A percentile compares a stretch with the other conserved stretches of the same genome.
Evolutionary conservation across 805 yeast genomes (phyloP).

Genomic region (Candida vaughaniae): DNA sequence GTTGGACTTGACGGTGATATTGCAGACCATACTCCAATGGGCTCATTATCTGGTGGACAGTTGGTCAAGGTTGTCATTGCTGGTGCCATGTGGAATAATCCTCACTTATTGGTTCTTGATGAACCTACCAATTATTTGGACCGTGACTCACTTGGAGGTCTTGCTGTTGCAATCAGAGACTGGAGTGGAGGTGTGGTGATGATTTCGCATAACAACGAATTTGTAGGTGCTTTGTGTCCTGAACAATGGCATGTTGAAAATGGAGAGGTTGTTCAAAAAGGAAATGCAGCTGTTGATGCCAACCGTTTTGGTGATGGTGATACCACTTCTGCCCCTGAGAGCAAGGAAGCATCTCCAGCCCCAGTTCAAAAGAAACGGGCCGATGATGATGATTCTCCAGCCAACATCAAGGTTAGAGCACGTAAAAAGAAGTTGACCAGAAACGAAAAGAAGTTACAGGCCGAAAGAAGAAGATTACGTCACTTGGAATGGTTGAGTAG

Average conservation of each 20-base stretch:
- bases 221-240: constrained; percentile 95
- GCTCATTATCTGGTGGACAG: constrained; percentile 97
- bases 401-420: constrained; percentile 87
- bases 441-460: constrained; percentile 89
- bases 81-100: constrained; percentile 99
- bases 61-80: constrained; percentile 97
- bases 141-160: constrained; percentile 96
- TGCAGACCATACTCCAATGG: constrained; percentile 97
- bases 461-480: constrained; percentile 90
- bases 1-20: constrained; percentile 97
- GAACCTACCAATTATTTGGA: constrained; percentile 99
- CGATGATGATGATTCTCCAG: constrained; percentile 86
- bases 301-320: constrained; percentile 63
- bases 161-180: constrained; percentile 96
- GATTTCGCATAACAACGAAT: constrained; percentile 97
- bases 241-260: constrained; percentile 98
- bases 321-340: constrained; percentile 2
- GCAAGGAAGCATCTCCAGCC: constrained; percentile 21
- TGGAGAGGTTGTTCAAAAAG: constrained; percentile 84
- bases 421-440: constrained; percentile 97
- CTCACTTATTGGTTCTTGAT: constrained; percentile 91
- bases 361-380: constrained; percentile 46
- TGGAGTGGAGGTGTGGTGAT: constrained; percentile 98
- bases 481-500: constrained; percentile 92
- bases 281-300: constrained; percentile 70